Base-by-base conservation (phyloP, 805 yeast genomes). In the Hagleromyces aurorensis region DNA sequence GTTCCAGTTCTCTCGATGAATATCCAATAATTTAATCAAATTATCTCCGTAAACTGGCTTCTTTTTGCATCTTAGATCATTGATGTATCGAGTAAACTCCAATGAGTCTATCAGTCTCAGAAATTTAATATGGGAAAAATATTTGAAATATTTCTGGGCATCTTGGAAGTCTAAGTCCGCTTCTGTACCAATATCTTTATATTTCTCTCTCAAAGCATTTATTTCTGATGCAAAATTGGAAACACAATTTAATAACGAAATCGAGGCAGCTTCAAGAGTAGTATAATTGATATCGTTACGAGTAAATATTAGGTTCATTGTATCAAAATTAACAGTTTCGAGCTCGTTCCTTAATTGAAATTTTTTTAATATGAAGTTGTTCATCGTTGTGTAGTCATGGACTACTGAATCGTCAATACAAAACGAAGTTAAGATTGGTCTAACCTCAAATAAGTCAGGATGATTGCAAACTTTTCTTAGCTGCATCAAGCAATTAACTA, bases 401-500 rank as follows among this genome's bases (percentile, higher is more conserved):
- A 69, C 60, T 4, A 82, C 85, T 1, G 85, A 72, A 26, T 65
- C 64, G 3, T 73, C 72, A 64, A 86, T 63, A 0, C 89, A 81
- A 51, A 84, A 78, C 2, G 97, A 87, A 0, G 98, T 91, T 22
- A 83, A 70, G 41, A 91, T 83, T 1, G 97, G 97, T 36, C 98
- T 67, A 5, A 87, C 96, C 54, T 91, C 98, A 59, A 91, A 93
- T 36, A 91, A 61, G 60, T 91, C 96, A 0, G 96, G 96, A 56
- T 87, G 97, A 48, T 87, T 87, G 62, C 96, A 86, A 16, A 87
- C 96, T 55, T 91, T 91, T 48, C 99, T 73, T 47, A 91, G 64
- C 56, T 91, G 99, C 99, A 91, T 91, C 61, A 91, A 68, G 64
- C 97, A 91, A 49, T 93, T 91, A 46, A 91, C 87, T 49, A 91